Evolutionary conservation across 176 grass and related monocot species (phyloP).

Genomic region (Aegilops longissima): DNA sequence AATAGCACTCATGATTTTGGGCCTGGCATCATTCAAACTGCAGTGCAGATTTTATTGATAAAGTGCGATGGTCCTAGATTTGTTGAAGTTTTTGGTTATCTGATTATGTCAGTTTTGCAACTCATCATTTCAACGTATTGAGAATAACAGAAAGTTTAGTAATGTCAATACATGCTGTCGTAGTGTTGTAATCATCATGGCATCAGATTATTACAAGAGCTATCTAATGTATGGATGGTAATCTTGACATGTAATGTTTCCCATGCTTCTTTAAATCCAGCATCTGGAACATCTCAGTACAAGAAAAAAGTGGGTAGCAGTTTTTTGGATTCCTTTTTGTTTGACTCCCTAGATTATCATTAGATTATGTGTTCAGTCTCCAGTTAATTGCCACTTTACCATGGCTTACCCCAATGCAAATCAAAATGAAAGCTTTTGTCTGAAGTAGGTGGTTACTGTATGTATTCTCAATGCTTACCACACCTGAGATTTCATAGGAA

Average conservation of each 20-base stretch:
- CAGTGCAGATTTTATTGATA: not conserved
- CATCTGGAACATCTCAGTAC: not conserved
- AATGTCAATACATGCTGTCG: not conserved
- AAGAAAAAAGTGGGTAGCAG: not conserved
- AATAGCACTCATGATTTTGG: not conserved
- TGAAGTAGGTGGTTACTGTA: not conserved
- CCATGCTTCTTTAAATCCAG: not conserved
- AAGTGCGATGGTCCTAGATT: not conserved
- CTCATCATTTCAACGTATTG: not conserved
- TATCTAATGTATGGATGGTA: not conserved
- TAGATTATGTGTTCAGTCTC: not conserved
- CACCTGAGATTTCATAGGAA: not conserved
- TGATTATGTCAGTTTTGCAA: not conserved
- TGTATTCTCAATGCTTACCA: not conserved
- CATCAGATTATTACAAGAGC: not conserved
- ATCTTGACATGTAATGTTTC: not conserved
- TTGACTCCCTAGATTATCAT: not conserved
- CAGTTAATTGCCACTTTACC: not conserved
- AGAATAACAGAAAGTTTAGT: not conserved
- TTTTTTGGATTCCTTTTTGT: not conserved
- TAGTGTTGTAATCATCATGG: not conserved
- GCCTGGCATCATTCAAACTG: not conserved
- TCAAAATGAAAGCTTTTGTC: not conserved
- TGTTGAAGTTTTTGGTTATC: conserved; percentile 10
- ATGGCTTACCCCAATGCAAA: not conserved